Evolutionary conservation across 2,329 filamentous ascomycete genomes (phyloP).

Genomic region (Phyllosticta paracitricarpa): DNA sequence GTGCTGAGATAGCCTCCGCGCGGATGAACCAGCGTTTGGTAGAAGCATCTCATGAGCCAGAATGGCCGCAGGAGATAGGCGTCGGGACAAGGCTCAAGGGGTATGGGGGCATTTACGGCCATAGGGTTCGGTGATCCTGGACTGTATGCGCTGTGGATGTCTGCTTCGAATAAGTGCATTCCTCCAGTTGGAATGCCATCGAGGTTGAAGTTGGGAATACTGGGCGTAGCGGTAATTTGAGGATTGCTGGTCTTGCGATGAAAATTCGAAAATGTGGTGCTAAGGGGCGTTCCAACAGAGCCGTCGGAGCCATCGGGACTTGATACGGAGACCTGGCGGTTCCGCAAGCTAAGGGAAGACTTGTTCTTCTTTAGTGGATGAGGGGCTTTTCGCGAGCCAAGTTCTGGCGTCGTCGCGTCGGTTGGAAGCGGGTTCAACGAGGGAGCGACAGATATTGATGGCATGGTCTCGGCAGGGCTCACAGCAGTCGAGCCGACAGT

Average conservation of each 20-base stretch:
- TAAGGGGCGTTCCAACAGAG: slow-evolving; percentile 66
- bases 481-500: slow-evolving; percentile 20
- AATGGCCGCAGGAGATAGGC: slow-evolving; percentile 87
- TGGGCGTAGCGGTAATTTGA: slow-evolving; percentile 58
- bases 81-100: slow-evolving; percentile 84
- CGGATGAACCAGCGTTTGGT: slow-evolving; percentile 84
- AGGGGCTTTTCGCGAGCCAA: not conserved
- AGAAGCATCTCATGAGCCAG: slow-evolving; percentile 93
- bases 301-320: slow-evolving; percentile 52
- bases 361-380: slow-evolving; percentile 37
- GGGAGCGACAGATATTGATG: slow-evolving; percentile 31
- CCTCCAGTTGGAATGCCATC: slow-evolving; percentile 53
- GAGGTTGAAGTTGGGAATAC: slow-evolving; percentile 50
- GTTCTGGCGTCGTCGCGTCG: not conserved
- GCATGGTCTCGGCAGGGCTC: slow-evolving; percentile 30
- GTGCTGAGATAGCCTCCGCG: slow-evolving; percentile 86
- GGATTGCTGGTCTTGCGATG: slow-evolving; percentile 37
- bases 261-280: slow-evolving; percentile 51
- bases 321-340: slow-evolving; percentile 60
- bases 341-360: slow-evolving; percentile 55
- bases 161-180: slow-evolving; percentile 72
- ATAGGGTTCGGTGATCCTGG: slow-evolving; percentile 57
- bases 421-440: slow-evolving; percentile 22
- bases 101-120: slow-evolving; percentile 57
- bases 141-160: slow-evolving; percentile 58